These are phyloP conservation scores for Boletus tomentosulus DNA, from an alignment of 768 basidiomycete species.

Conservation along the genomic window DNA sequence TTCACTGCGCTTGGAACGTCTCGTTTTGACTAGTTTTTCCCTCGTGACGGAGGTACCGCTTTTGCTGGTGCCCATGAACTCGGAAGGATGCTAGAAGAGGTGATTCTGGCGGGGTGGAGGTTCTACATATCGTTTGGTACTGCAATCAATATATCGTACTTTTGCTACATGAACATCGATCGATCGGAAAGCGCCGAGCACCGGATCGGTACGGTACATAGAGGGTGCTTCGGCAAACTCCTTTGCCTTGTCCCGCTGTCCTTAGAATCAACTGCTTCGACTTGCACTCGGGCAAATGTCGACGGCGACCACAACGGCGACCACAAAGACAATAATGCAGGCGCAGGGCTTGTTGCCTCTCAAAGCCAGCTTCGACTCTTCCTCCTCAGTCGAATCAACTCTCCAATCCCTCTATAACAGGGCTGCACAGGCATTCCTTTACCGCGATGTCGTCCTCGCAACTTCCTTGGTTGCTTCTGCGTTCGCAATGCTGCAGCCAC, in stretches of 20 bases:
- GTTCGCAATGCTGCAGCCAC: slow-evolving; percentile 55
- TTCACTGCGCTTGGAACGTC: slow-evolving; percentile 30
- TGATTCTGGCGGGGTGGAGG: slow-evolving; percentile 26
- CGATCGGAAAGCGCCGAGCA: not conserved
- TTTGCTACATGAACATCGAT: not conserved
- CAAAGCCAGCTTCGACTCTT: slow-evolving; percentile 27
- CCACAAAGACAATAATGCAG: slow-evolving; percentile 21
- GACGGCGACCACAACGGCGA: slow-evolving; percentile 45
- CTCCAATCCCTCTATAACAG: slow-evolving; percentile 71
- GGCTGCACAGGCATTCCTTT: slow-evolving; percentile 75
- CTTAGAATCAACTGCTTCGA: slow-evolving; percentile 21
- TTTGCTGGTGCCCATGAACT: slow-evolving; percentile 70
- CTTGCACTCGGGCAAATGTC: slow-evolving; percentile 35
- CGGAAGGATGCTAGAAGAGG: slow-evolving; percentile 35
- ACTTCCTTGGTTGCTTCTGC: slow-evolving; percentile 64
- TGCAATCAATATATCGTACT: not conserved
- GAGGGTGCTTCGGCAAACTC: not conserved
- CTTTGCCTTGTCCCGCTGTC: not conserved
- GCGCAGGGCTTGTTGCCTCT: slow-evolving; percentile 31
- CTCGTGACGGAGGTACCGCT: slow-evolving; percentile 61
- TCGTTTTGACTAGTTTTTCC: slow-evolving; percentile 43
- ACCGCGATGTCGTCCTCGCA: slow-evolving; percentile 65
- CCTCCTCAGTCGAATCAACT: slow-evolving; percentile 41
- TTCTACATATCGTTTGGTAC: slow-evolving; percentile 29
- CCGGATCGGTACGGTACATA: too few species aligned